These are phyloP conservation scores for Calonectria multiphialidica DNA, from an alignment of 2,329 filamentous ascomycete species.

Conservation along the genomic window DNA sequence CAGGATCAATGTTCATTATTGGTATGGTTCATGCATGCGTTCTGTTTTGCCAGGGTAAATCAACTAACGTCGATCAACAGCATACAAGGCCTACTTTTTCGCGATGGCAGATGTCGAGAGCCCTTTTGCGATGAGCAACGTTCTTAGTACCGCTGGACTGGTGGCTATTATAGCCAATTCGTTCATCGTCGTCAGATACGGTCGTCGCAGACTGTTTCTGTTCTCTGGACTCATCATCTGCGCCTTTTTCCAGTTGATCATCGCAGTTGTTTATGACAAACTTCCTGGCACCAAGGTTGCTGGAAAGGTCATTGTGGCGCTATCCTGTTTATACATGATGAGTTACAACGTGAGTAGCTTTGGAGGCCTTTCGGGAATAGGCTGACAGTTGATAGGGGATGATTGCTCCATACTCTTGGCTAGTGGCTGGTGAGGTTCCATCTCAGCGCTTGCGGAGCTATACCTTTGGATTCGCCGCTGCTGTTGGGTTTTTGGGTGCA, in stretches of 20 bases:
- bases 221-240: slow-evolving; percentile 26
- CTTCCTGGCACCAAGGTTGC: slow-evolving; percentile 27
- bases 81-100: slow-evolving; percentile 41
- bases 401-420: slow-evolving; percentile 40
- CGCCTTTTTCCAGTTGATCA: slow-evolving; percentile 35
- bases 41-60: rapidly evolving
- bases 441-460: slow-evolving; percentile 40
- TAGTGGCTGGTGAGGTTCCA: slow-evolving; percentile 37
- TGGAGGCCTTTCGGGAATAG: rapidly evolving
- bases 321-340: slow-evolving; percentile 39
- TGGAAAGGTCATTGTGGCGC: slow-evolving; percentile 35
- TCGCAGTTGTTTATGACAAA: slow-evolving; percentile 33
- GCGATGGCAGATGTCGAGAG: slow-evolving; percentile 37
- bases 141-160: slow-evolving; percentile 37
- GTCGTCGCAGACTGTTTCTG: slow-evolving; percentile 29
- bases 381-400: slow-evolving; percentile 22
- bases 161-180: slow-evolving; percentile 36
- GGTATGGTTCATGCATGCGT: slow-evolving; percentile 1
- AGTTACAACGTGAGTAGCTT: slow-evolving; percentile 32
- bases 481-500: slow-evolving; percentile 32
- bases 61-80: background rate
- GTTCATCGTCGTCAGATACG: slow-evolving; percentile 36
- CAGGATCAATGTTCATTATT: slow-evolving; percentile 40
- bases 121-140: slow-evolving; percentile 40
- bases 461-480: slow-evolving; percentile 37